Conservation (phyloP, 2,329 filamentous ascomycete genomes). For the Colletotrichum viniferum region DNA sequence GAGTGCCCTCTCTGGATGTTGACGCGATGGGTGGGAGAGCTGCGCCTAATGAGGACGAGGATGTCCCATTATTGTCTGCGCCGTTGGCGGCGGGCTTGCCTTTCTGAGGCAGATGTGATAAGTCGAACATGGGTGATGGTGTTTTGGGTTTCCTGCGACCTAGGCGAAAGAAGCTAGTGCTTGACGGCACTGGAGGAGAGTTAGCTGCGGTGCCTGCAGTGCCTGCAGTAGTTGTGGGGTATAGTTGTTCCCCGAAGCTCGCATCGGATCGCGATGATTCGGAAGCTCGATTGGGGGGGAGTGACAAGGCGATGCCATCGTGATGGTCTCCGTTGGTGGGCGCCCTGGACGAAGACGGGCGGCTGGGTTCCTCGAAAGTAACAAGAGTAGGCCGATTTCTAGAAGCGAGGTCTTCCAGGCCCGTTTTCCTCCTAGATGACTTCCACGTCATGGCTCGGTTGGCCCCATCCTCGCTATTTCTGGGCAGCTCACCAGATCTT, state of each 20-base stretch:
- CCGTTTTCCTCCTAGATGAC: slow-evolving; percentile 42
- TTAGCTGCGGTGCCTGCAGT: slow-evolving; percentile 58
- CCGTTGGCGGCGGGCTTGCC: slow-evolving; percentile 44
- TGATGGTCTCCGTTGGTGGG: slow-evolving; percentile 3
- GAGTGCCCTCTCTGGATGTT: slow-evolving; percentile 7
- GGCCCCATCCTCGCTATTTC: slow-evolving; percentile 25
- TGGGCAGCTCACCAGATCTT: slow-evolving; percentile 54
- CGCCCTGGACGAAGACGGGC: slow-evolving; percentile 45
- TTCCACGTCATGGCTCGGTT: slow-evolving; percentile 31
- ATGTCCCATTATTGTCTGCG: slow-evolving; percentile 35
- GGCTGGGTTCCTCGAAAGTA: slow-evolving; percentile 63
- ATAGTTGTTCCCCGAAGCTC: slow-evolving; percentile 73
- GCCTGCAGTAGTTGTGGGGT: slow-evolving; percentile 65
- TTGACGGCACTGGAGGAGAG: slow-evolving; percentile 50
- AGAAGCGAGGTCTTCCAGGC: slow-evolving; percentile 24
- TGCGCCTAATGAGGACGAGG: slow-evolving; percentile 48
- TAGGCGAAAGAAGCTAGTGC: slow-evolving; percentile 80
- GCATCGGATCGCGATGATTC: slow-evolving; percentile 92
- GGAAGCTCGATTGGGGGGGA: slow-evolving; percentile 9
- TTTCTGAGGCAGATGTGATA: slow-evolving; percentile 83
- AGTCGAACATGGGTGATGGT: slow-evolving; percentile 78
- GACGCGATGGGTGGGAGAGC: not conserved
- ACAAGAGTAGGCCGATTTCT: slow-evolving; percentile 33
- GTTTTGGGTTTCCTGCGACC: slow-evolving; percentile 78
- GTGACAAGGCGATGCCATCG: slow-evolving; percentile 1